These are phyloP conservation scores for Schwanniomyces vanrijiae DNA, from an alignment of 805 yeast species.

Conservation along the genomic window DNA sequence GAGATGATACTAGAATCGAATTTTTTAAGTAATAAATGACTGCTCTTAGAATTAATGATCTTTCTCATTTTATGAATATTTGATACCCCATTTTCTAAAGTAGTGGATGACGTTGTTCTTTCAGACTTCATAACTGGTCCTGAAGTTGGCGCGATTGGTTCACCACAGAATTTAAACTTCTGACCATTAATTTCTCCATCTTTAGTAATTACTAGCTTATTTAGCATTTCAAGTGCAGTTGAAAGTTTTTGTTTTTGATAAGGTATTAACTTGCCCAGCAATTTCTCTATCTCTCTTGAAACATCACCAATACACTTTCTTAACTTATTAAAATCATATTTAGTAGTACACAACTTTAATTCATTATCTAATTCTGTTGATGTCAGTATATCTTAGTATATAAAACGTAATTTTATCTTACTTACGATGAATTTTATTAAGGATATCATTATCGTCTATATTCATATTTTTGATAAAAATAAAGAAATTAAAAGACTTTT, in stretches of 20 bases:
- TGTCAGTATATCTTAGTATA: neutral
- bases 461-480: neutral
- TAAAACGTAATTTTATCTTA: no score
- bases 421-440: neutral
- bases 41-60: constrained; percentile 1
- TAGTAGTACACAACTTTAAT: constrained; percentile 9
- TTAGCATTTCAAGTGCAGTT: constrained; percentile 16
- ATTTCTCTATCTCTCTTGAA: constrained; percentile 7
- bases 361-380: constrained; percentile 1
- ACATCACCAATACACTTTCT: constrained; percentile 8
- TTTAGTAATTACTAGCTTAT: constrained; percentile 20
- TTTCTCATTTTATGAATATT: constrained; percentile 4
- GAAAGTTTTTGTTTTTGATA: constrained; percentile 23
- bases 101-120: neutral
- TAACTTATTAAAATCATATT: constrained; percentile 23
- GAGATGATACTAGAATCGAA: constrained; percentile 8
- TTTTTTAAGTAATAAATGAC: constrained; percentile 14
- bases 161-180: constrained; percentile 28
- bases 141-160: constrained; percentile 17
- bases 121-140: neutral
- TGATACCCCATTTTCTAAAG: neutral
- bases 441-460: neutral
- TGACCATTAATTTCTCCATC: constrained; percentile 11
- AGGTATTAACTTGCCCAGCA: constrained; percentile 3
- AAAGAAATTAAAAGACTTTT: neutral